Conservation (phyloP, 768 basidiomycete genomes). For the Gloeophyllum trabeum region DNA sequence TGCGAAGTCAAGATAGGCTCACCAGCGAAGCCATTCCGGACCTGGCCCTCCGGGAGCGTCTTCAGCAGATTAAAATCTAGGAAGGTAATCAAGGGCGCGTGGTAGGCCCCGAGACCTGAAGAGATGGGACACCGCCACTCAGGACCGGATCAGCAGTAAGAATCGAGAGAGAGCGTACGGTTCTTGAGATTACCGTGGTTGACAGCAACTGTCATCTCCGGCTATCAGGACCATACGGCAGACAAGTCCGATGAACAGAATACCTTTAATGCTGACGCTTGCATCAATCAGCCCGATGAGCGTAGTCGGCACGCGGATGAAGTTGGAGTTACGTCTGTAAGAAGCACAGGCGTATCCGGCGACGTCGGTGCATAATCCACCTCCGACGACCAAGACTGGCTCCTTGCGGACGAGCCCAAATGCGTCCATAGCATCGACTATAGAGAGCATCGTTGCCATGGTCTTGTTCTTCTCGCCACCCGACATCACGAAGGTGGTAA, state of each 20-base stretch:
- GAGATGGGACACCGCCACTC: no score
- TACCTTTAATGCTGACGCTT: constrained; percentile 9
- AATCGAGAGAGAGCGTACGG: no score
- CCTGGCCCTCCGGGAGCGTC: no score
- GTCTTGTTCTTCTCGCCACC: constrained; percentile 12
- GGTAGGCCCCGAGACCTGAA: constrained; percentile 11
- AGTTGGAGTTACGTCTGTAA: constrained; percentile 9
- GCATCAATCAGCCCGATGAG: constrained; percentile 11
- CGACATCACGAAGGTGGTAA: constrained; percentile 10
- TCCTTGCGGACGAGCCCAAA: constrained; percentile 11
- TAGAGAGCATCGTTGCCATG: constrained; percentile 10
- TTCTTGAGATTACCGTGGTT: constrained; percentile 11
- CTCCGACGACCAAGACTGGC: constrained; percentile 9
- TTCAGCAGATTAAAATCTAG: no score
- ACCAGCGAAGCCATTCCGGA: no score
- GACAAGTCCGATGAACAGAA: no score
- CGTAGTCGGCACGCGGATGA: constrained; percentile 9
- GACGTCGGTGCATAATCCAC: constrained; percentile 11
- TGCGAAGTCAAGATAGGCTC: constrained; percentile 11
- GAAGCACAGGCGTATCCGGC: constrained; percentile 10
- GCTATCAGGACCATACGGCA: background rate
- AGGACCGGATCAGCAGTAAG: no score
- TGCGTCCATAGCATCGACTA: constrained; percentile 10
- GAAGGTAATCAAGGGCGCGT: constrained; percentile 9
- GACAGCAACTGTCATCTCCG: constrained; percentile 5